Base-by-base conservation (phyloP, 2,329 filamentous ascomycete genomes). In the Penicillium brevicompactum region DNA sequence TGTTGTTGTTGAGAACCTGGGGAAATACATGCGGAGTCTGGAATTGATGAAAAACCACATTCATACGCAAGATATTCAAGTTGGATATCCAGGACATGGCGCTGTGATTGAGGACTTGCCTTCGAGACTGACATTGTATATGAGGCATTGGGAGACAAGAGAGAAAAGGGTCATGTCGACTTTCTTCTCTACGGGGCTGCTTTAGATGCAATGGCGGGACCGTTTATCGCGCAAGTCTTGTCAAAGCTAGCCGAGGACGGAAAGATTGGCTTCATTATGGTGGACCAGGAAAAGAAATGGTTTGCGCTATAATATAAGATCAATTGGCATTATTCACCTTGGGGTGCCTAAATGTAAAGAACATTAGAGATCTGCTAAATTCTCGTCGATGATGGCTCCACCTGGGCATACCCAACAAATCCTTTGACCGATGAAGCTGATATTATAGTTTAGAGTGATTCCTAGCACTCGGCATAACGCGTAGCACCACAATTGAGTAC, bases 1-100 rank as follows among this genome's bases (percentile, higher is more conserved):
- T 18, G 52, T 55, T 6, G 47, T 51, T 21, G n/a, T 51, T n/a
- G 52, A 55, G 42, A 41, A 55, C 4, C 46, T 55, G 16, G 32
- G 18, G 9, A 8, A 1, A 27, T 55, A 55, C 34, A 55, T 51
- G 52, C 18, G 32, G n/a, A 55, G 52, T 46, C 30, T 55, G 18
- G 14, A 46, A 4, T 4, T 10, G 2, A 55, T 55, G 52, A 51
- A 13, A 5, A 34, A 32, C 13, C 31, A 8, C 18, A 37, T 32
- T 18, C 11, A 11, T 6, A 21, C 10, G 27, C 32, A 32, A 18
- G 47, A 40, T 2, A 32, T 51, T 10, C 14, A 7, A 34, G n/a
- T 55, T 16, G 52, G 47, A 46, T 55, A 55, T 18, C 52, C 52
- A 2, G 52, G 52, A 0, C 52, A 55, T 18, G 52, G 52, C 43